These are phyloP conservation scores for Ceratobasidium papillatum DNA, from an alignment of 1,284 basidiomycete species.

Conservation along the genomic window DNA sequence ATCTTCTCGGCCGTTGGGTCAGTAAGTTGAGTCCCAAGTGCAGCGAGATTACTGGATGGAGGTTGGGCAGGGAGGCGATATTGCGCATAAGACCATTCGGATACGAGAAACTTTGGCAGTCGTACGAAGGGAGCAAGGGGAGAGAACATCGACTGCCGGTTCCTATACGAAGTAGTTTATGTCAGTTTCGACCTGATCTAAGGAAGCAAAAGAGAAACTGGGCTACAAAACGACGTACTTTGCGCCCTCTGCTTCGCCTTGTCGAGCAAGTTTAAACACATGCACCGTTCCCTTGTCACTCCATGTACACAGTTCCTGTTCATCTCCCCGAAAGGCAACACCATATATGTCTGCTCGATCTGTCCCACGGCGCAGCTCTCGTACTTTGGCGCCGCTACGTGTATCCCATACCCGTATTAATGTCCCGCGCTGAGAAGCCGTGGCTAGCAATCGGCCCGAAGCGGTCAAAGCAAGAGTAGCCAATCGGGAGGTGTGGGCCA, in stretches of 20 bases:
- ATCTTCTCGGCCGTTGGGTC: slow-evolving; percentile 64
- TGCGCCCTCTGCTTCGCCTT: slow-evolving; percentile 45
- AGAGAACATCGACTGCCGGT: slow-evolving; percentile 81
- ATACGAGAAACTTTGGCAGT: slow-evolving; percentile 91
- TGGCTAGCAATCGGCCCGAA: slow-evolving; percentile 83
- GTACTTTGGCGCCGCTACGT: slow-evolving; percentile 73
- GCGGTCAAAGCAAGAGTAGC: slow-evolving; percentile 80
- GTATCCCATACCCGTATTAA: slow-evolving; percentile 91
- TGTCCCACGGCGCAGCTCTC: slow-evolving; percentile 86
- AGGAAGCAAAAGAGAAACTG: background rate
- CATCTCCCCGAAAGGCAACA: slow-evolving; percentile 79
- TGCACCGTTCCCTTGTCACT: slow-evolving; percentile 98
- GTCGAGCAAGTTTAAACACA: slow-evolving; percentile 76
- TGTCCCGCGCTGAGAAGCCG: slow-evolving; percentile 86
- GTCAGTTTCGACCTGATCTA: background rate
- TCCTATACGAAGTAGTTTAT: slow-evolving; percentile 56
- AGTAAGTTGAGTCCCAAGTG: slow-evolving; percentile 60
- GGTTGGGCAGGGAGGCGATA: slow-evolving; percentile 88
- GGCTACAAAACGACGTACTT: slow-evolving; percentile 40
- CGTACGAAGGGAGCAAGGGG: slow-evolving; percentile 78
- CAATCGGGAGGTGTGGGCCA: slow-evolving; percentile 83
- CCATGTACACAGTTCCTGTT: slow-evolving; percentile 85
- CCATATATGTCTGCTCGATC: slow-evolving; percentile 95
- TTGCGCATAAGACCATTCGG: slow-evolving; percentile 92
- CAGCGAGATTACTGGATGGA: slow-evolving; percentile 76